A percentile compares a stretch with the other conserved stretches of the same genome.
Evolutionary conservation across 306 rosid species (phyloP).

Genomic region (Fragaria iinumae): DNA sequence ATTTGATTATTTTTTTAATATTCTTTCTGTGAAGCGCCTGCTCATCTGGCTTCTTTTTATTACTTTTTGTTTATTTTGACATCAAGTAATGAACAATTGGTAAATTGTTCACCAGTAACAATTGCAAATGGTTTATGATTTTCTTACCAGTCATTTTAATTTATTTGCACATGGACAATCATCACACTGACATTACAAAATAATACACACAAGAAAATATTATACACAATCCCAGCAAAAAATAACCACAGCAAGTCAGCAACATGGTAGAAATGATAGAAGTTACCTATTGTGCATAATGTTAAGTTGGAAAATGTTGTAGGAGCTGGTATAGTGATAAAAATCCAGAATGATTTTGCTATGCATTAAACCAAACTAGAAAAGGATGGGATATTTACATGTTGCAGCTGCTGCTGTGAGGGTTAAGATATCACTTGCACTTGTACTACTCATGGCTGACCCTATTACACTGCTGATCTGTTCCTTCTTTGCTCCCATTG

Average conservation of each 20-base stretch:
- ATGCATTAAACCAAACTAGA: neutral
- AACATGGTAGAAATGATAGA: neutral
- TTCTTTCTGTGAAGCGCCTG: no score
- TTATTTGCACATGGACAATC: neutral
- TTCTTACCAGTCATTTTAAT: neutral
- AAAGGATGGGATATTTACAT: constrained; percentile 35
- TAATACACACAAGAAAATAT: neutral
- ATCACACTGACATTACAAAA: neutral
- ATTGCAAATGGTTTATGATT: neutral
- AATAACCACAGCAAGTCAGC: neutral
- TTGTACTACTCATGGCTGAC: constrained; percentile 70
- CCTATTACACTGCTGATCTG: constrained; percentile 55
- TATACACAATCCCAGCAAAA: neutral
- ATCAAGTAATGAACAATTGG: neutral
- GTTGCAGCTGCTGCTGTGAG: constrained; percentile 93
- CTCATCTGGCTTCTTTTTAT: neutral
- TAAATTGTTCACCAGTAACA: neutral
- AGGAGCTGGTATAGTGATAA: neutral
- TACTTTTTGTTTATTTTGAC: neutral
- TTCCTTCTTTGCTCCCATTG: constrained; percentile 85
- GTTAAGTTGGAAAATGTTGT: neutral
- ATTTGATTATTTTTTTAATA: neutral
- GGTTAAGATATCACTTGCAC: constrained; percentile 68
- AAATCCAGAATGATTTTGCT: neutral
- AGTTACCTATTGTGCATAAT: neutral